Evolutionary conservation across 139 green algal genomes (phyloP).

Genomic region (Raphidocelis subcapitata): DNA sequence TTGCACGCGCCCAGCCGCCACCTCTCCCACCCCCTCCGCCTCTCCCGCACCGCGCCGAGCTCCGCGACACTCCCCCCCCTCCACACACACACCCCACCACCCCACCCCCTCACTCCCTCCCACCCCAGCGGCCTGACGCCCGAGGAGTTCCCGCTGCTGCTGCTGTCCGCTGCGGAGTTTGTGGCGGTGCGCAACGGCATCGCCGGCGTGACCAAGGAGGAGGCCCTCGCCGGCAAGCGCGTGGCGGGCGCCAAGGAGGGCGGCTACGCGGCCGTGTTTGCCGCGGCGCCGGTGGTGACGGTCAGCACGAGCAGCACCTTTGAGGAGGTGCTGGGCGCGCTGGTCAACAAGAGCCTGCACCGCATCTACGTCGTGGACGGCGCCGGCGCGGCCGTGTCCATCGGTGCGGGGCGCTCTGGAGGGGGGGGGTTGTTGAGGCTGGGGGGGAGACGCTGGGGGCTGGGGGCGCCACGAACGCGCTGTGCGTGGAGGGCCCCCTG

Average conservation of each 20-base stretch:
- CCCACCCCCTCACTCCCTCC: not conserved
- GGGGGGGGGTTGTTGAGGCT: too few relatives aligned
- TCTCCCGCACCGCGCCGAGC: too few relatives aligned
- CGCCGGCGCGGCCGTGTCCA: conserved; percentile 26
- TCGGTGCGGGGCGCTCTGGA: too few relatives aligned
- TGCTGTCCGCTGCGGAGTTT: conserved; percentile 25
- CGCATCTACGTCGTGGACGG: conserved; percentile 47
- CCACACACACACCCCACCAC: too few relatives aligned
- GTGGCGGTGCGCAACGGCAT: conserved; percentile 11
- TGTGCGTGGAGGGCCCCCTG: too few relatives aligned
- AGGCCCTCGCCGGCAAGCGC: conserved; percentile 25
- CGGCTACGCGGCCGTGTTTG: conserved; percentile 4
- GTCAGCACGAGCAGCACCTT: conserved; percentile 15
- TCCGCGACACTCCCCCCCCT: too few relatives aligned
- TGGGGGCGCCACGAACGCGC: too few relatives aligned
- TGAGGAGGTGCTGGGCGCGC: conserved; percentile 11
- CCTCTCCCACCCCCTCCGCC: too few relatives aligned
- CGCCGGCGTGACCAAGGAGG: conserved; percentile 13
- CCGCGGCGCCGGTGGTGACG: conserved; percentile 1
- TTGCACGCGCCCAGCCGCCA: too few relatives aligned
- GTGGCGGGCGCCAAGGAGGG: conserved; percentile 6
- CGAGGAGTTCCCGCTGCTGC: conserved; percentile 27
- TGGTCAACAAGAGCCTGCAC: conserved; percentile 35
- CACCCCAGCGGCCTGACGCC: conserved; percentile 10
- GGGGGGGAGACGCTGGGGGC: too few relatives aligned